phyloP scores from a whole-genome alignment of 176 grass and related monocot species.

The Aegilops bicornis region DNA sequence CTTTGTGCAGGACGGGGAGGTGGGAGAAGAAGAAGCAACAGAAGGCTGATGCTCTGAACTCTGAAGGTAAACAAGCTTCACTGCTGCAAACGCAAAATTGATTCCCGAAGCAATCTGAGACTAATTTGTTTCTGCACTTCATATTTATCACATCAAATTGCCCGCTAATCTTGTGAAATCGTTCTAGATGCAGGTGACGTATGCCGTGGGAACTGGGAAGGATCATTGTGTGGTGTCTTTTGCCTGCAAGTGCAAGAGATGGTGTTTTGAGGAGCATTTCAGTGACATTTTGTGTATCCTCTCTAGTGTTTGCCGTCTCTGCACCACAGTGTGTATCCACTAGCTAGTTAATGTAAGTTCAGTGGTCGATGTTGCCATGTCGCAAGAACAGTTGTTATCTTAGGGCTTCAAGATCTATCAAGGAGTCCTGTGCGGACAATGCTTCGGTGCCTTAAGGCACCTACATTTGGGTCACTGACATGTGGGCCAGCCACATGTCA shows the following conservation, averaged over 20 bases:
- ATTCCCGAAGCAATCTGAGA: neutral
- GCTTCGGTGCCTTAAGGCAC: no score
- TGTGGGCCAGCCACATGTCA: no score
- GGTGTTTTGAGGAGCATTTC: neutral
- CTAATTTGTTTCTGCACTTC: neutral
- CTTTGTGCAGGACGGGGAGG: conserved; percentile 35
- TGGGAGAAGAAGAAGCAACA: conserved; percentile 6
- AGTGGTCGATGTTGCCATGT: neutral
- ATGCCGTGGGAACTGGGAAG: neutral
- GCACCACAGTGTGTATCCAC: neutral
- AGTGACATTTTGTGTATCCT: neutral
- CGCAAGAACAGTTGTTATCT: neutral
- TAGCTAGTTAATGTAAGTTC: neutral
- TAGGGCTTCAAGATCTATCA: neutral
- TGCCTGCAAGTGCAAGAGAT: neutral
- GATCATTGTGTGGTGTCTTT: conserved; percentile 1
- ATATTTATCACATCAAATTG: neutral
- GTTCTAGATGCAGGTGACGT: neutral
- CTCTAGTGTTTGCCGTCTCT: neutral
- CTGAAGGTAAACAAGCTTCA: neutral
- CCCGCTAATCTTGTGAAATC: neutral
- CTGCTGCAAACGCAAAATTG: neutral
- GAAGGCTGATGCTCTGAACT: conserved; percentile 2
- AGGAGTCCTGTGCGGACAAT: no score
- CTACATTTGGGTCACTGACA: no score